These are phyloP conservation scores for Ceratocystis papillata DNA, from an alignment of 2,329 filamentous ascomycete species.

Conservation along the genomic window DNA sequence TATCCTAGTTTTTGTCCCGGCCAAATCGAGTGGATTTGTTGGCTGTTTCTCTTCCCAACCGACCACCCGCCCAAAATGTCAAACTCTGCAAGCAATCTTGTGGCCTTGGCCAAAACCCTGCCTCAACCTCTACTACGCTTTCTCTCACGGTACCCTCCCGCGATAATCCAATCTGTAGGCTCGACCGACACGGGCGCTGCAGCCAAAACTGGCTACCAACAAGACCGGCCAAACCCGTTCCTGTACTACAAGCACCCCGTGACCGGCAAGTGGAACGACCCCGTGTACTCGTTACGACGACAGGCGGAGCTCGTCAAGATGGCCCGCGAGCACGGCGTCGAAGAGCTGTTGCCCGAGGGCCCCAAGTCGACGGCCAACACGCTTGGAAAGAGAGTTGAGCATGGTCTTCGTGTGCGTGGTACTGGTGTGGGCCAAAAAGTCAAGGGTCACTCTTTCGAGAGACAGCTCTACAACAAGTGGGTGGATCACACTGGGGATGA, in stretches of 20 bases:
- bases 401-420: slow-evolving; percentile 76
- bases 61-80: slow-evolving; percentile 29
- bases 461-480: slow-evolving; percentile 65
- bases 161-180: slow-evolving; percentile 42
- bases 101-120: slow-evolving; percentile 58
- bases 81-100: slow-evolving; percentile 28
- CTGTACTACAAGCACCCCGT: slow-evolving; percentile 62
- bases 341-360: slow-evolving; percentile 66
- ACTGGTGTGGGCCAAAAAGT: slow-evolving; percentile 86
- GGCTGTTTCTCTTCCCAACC: not conserved
- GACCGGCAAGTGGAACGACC: slow-evolving; percentile 75
- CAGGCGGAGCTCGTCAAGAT: slow-evolving; percentile 89
- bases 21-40: too few relatives aligned
- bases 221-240: slow-evolving; percentile 66
- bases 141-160: slow-evolving; percentile 80
- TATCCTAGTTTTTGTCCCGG: not conserved
- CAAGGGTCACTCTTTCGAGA: slow-evolving; percentile 91
- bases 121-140: slow-evolving; percentile 72
- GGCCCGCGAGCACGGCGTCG: slow-evolving; percentile 65
- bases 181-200: slow-evolving; percentile 27
- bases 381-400: slow-evolving; percentile 61
- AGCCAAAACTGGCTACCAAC: slow-evolving; percentile 41
- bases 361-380: slow-evolving; percentile 63
- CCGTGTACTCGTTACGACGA: slow-evolving; percentile 68
- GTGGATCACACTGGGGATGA: slow-evolving; percentile 29